Base-by-base conservation (phyloP, 805 yeast species). In the Candida insectorum region DNA sequence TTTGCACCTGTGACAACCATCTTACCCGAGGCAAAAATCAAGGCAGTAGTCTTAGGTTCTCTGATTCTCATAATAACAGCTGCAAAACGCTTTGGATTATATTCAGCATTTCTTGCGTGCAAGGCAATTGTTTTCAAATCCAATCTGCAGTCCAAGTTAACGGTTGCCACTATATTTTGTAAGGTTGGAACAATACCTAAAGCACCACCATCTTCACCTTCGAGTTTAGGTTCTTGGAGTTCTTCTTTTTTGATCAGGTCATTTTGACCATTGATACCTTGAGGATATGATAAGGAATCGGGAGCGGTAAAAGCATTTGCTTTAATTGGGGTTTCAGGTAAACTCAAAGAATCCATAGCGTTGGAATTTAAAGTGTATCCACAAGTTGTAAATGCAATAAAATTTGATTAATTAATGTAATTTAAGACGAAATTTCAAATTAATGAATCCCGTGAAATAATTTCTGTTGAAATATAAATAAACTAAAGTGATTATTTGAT, bases 1-100 rank as follows among this genome's bases (percentile, higher is more conserved):
- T 93, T 93, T 16, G 98, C 98, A 76, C 98, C 98, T 19, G 97
- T 93, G 11, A 93, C 98, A 48, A 93, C 98, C 98, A 93, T 93
- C 62, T 93, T 93, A 53, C 98, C 98, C 2, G 97, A 88, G 2
- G 98, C 98, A 61, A 93, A 93, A 46, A 93, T 93, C 48, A 93
- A 72, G 0, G 98, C 97, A 2, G 98, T 93, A 1, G 98, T 93
- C 61, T 93, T 93, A 12, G 98, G 98, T 60, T 93, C 98, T 63
- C 98, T 79, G 49, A 93, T 93, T 73, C 98, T 85, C 98, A 93
- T 93, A 49, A 93, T 93, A 31, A 93, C 98, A 39, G 98, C 98
- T 10, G 98, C 98, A 69, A 93, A 93, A 70, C 98, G 95, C 54
- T 85, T 87, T 32, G 98, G 98, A 53, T 93, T 93, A 65, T 93